Evolutionary conservation across 768 basidiomycete genomes (phyloP).

Genomic region (Boletus speciosus): DNA sequence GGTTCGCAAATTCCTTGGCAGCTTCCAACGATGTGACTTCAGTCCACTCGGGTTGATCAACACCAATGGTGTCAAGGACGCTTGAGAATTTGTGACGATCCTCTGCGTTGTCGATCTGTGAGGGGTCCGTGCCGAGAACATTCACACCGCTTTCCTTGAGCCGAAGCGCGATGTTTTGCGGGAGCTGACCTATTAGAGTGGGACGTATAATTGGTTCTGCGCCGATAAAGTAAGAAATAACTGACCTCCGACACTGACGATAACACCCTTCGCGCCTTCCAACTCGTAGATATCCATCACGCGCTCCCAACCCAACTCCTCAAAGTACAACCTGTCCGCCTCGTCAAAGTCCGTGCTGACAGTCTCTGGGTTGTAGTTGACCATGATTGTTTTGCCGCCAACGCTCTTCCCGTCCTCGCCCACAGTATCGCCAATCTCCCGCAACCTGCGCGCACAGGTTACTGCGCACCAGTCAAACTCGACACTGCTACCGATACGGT

Average conservation of each 20-base stretch:
- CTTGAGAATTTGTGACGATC: slow-evolving; percentile 99
- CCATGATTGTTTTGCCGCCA: slow-evolving; percentile 87
- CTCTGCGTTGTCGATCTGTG: slow-evolving; percentile 94
- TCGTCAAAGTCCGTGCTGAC: slow-evolving; percentile 99
- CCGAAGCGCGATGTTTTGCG: slow-evolving; percentile 97
- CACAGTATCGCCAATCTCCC: slow-evolving; percentile 65
- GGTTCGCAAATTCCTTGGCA: slow-evolving; percentile 86
- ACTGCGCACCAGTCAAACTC: slow-evolving; percentile 99
- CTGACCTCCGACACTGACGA: slow-evolving; percentile 95
- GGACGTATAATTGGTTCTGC: not conserved
- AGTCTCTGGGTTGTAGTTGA: slow-evolving; percentile 99
- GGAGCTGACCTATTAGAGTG: slow-evolving; percentile 73
- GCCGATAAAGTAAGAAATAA: not conserved
- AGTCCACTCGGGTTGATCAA: slow-evolving; percentile 96
- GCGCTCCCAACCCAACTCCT: slow-evolving; percentile 95
- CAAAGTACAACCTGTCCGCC: slow-evolving; percentile 98
- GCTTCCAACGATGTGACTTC: slow-evolving; percentile 86
- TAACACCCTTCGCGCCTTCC: slow-evolving; percentile 87
- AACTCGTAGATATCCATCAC: slow-evolving; percentile 99
- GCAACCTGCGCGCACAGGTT: slow-evolving; percentile 89
- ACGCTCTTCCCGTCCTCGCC: slow-evolving; percentile 14
- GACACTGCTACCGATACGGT: slow-evolving; percentile 96
- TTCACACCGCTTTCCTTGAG: slow-evolving; percentile 88
- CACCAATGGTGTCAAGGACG: slow-evolving; percentile 88
- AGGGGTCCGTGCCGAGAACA: slow-evolving; percentile 94